Evolutionary conservation across 2,329 filamentous ascomycete genomes (phyloP).

Genomic region (Neonectria punicea): DNA sequence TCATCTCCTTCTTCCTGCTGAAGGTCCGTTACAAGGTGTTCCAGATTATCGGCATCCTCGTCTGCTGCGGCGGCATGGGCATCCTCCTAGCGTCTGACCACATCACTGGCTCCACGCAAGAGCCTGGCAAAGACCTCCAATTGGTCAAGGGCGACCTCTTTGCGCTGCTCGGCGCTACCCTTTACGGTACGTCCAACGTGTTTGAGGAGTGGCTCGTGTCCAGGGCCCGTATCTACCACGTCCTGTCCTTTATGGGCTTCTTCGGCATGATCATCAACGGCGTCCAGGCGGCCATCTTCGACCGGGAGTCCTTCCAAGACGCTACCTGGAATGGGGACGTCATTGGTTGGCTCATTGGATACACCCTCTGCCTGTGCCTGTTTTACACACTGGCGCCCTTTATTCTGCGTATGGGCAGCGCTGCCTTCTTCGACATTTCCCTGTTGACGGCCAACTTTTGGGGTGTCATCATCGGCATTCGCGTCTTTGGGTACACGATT

Average conservation of each 20-base stretch:
- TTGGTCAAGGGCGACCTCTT: conserved; percentile 93
- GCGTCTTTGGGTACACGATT: conserved; percentile 82
- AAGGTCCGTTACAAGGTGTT: conserved; percentile 88
- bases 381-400: conserved; percentile 92
- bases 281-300: conserved; percentile 90
- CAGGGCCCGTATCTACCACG: conserved; percentile 89
- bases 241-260: conserved; percentile 88
- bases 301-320: conserved; percentile 75
- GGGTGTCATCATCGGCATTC: conserved; percentile 91
- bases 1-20: conserved; percentile 84
- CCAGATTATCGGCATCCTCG: conserved; percentile 86
- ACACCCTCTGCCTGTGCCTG: conserved; percentile 81
- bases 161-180: conserved; percentile 85
- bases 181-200: conserved; percentile 91
- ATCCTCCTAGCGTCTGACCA: conserved; percentile 89
- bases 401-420: conserved; percentile 87
- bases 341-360: conserved; percentile 87
- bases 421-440: conserved; percentile 97
- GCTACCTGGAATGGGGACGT: conserved; percentile 75
- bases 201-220: conserved; percentile 95
- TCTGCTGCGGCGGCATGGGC: conserved; percentile 92
- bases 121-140: conserved; percentile 64
- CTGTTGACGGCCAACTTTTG: conserved; percentile 96
- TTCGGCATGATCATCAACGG: conserved; percentile 94
- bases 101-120: conserved; percentile 78